These are phyloP conservation scores for Botrytis aclada DNA, from an alignment of 2,329 filamentous ascomycete genomes.

Conservation along the genomic window DNA sequence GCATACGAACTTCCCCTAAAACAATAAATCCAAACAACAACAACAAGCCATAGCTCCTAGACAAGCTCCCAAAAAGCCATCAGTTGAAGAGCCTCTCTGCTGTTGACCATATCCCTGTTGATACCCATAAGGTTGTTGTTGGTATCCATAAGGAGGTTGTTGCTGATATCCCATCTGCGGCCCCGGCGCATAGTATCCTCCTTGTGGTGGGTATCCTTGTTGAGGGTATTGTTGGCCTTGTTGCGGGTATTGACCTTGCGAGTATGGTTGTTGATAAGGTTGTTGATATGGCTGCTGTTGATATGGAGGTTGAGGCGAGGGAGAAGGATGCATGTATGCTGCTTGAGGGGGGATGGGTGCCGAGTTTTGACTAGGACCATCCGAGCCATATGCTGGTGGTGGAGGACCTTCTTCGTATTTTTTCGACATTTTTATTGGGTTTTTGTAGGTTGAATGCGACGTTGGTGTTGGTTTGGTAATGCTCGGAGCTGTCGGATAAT, in stretches of 20 bases:
- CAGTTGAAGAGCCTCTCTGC: slow-evolving; percentile 42
- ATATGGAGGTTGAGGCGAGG: slow-evolving; percentile 23
- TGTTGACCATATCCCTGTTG: slow-evolving; percentile 30
- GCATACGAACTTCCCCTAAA: slow-evolving; percentile 35
- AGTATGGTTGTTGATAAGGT: slow-evolving; percentile 20
- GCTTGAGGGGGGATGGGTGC: slow-evolving; percentile 24
- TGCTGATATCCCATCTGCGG: slow-evolving; percentile 30
- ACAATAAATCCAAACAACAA: slow-evolving; percentile 51
- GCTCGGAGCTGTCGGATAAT: neutral
- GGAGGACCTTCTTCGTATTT: slow-evolving; percentile 28
- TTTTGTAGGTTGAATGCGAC: neutral
- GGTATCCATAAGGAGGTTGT: slow-evolving; percentile 22
- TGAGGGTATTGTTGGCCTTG: slow-evolving; percentile 19
- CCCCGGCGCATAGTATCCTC: slow-evolving; percentile 30
- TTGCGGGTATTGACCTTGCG: slow-evolving; percentile 17
- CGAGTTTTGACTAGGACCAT: slow-evolving; percentile 3
- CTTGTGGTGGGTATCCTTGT: slow-evolving; percentile 18
- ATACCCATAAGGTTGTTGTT: slow-evolving; percentile 26
- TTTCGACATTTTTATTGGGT: slow-evolving; percentile 23
- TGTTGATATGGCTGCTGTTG: slow-evolving; percentile 23
- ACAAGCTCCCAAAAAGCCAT: slow-evolving; percentile 43
- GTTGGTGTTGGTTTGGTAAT: neutral
- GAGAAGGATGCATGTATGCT: slow-evolving; percentile 24
- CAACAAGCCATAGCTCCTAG: slow-evolving; percentile 48
- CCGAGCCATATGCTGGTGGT: slow-evolving; percentile 30